Conservation (phyloP, 306 rosid genomes). For the Quercus berberidifolia region DNA sequence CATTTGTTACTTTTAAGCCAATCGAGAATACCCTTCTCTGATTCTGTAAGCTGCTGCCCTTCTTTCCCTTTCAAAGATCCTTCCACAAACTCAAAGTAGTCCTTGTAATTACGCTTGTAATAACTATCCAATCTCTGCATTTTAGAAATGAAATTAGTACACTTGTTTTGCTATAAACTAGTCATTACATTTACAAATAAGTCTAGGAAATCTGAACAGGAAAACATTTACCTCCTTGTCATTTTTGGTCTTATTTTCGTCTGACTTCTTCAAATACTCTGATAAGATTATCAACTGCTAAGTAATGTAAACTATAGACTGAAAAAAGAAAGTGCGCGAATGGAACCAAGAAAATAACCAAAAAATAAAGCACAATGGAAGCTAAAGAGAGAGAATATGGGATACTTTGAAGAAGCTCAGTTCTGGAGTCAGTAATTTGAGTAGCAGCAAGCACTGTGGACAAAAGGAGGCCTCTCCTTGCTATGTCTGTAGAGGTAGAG, state of each 20-base stretch:
- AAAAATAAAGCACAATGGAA: not conserved
- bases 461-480: constrained; percentile 64
- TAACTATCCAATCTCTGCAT: constrained; percentile 76
- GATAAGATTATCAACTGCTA: constrained; percentile 12
- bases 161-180: not conserved
- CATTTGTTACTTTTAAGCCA: constrained; percentile 75
- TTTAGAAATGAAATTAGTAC: not conserved
- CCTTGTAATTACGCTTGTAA: constrained; percentile 92
- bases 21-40: constrained; percentile 82
- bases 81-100: constrained; percentile 77
- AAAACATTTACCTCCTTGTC: constrained; percentile 70
- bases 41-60: constrained; percentile 49
- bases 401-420: constrained; percentile 70
- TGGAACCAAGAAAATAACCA: not conserved
- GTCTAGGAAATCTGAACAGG: not conserved
- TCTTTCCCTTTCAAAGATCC: constrained; percentile 52
- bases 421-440: constrained; percentile 59
- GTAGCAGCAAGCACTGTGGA: constrained; percentile 48
- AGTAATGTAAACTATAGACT: not conserved
- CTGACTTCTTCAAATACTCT: constrained; percentile 80
- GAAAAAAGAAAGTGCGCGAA: not conserved
- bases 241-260: constrained; percentile 86
- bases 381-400: not conserved
- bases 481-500: constrained; percentile 14
- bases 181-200: too few species aligned